Percentiles rank a stretch among this genome's conserved stretches.
phyloP scores from a whole-genome alignment of 2,329 filamentous ascomycete species.

The Aspergillus fumigatiaffinis region DNA sequence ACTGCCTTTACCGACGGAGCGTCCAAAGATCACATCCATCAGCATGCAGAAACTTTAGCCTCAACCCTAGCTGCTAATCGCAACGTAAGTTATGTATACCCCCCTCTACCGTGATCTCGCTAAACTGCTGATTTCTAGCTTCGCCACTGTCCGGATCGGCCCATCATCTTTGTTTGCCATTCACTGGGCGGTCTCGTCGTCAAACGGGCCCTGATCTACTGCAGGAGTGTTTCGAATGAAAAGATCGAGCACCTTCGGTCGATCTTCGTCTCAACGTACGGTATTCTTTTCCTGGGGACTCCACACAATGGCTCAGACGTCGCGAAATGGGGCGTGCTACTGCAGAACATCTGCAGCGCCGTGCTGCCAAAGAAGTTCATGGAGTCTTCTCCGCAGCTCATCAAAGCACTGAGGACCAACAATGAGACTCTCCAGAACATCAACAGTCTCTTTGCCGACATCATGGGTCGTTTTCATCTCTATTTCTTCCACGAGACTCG shows the following conservation, averaged over 20 bases:
- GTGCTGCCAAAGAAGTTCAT: constrained; percentile 64
- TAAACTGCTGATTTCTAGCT: constrained; percentile 24
- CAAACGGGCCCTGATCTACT: constrained; percentile 66
- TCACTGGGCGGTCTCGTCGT: constrained; percentile 69
- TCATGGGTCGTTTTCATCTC: constrained; percentile 66
- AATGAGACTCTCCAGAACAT: constrained; percentile 72
- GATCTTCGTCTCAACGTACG: constrained; percentile 71
- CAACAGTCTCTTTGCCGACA: constrained; percentile 67
- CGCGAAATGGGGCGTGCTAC: constrained; percentile 63
- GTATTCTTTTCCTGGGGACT: constrained; percentile 72
- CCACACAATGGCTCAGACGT: constrained; percentile 68
- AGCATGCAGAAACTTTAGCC: constrained; percentile 68
- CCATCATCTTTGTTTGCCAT: constrained; percentile 74
- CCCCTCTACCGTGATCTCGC: neutral
- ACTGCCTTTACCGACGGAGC: constrained; percentile 49
- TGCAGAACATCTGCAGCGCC: constrained; percentile 65
- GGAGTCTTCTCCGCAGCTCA: constrained; percentile 63
- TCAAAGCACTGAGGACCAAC: constrained; percentile 67
- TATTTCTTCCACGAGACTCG: constrained; percentile 75
- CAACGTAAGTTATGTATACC: constrained; percentile 34
- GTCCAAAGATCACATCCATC: constrained; percentile 63
- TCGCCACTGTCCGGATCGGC: constrained; percentile 52
- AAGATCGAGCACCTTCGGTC: constrained; percentile 63
- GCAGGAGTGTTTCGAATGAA: constrained; percentile 56
- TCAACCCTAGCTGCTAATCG: constrained; percentile 61